phyloP scores from a whole-genome alignment of 139 green algal species.

The Chlamydomonas applanata region DNA sequence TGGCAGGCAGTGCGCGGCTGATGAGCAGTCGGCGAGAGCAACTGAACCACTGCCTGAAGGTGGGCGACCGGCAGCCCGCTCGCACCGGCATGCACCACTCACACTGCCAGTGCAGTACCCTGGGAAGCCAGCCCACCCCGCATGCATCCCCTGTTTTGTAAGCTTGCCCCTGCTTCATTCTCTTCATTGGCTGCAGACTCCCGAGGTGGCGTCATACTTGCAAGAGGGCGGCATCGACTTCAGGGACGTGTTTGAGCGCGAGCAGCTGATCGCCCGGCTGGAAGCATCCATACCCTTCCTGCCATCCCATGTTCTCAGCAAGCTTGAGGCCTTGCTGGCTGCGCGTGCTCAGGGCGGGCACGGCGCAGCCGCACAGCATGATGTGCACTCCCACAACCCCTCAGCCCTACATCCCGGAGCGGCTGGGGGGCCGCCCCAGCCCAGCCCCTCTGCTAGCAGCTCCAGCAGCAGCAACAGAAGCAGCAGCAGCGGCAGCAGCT shows the following conservation, averaged over 20 bases:
- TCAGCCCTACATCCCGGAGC: background rate
- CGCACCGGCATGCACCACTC: too few relatives aligned
- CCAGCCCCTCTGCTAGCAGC: background rate
- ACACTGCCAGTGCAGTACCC: too few relatives aligned
- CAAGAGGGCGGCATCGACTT: conserved; percentile 28
- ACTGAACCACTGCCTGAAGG: too few relatives aligned
- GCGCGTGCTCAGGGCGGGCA: background rate
- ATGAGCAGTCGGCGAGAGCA: too few relatives aligned
- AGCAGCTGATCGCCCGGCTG: conserved; percentile 13
- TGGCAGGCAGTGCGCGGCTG: too few relatives aligned
- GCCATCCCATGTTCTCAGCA: conserved; percentile 6
- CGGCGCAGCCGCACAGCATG: background rate
- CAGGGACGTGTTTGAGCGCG: conserved; percentile 21
- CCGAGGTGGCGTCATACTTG: conserved; percentile 11
- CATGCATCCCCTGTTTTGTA: too few relatives aligned
- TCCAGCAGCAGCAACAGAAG: conserved; percentile 14
- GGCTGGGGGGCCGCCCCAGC: background rate
- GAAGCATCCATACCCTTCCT: background rate
- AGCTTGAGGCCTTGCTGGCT: background rate
- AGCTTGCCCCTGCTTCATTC: too few relatives aligned
- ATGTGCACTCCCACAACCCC: background rate
- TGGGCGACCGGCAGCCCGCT: too few relatives aligned
- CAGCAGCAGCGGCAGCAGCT: background rate
- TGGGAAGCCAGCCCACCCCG: too few relatives aligned
- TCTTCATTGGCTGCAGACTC: background rate